phyloP scores from a whole-genome alignment of 1,139 yeast genomes.

The Nakaseomyces glabratus region DNA sequence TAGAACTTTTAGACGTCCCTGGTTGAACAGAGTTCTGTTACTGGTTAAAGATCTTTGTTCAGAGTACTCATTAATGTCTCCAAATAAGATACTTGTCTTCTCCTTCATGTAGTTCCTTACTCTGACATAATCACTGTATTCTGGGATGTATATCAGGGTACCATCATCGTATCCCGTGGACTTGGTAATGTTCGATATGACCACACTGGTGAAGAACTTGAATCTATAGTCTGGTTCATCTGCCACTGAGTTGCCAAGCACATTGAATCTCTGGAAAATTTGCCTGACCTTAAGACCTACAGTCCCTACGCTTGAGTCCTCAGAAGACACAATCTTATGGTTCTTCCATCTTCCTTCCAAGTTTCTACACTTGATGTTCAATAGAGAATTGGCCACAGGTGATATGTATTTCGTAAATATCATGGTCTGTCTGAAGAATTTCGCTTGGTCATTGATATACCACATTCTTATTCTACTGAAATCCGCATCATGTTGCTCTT shows the following conservation, averaged over 20 bases:
- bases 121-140: slow-evolving; percentile 78
- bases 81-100: slow-evolving; percentile 48
- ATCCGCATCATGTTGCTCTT: slow-evolving; percentile 73
- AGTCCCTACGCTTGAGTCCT: slow-evolving; percentile 37
- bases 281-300: slow-evolving; percentile 57
- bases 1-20: slow-evolving; percentile 60
- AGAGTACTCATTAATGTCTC: slow-evolving; percentile 75
- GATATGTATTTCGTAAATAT: slow-evolving; percentile 65
- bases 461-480: slow-evolving; percentile 88
- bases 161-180: slow-evolving; percentile 55
- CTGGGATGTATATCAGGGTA: slow-evolving; percentile 69
- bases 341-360: slow-evolving; percentile 58
- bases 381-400: slow-evolving; percentile 67
- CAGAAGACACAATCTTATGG: slow-evolving; percentile 29
- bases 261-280: slow-evolving; percentile 59
- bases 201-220: slow-evolving; percentile 64
- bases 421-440: slow-evolving; percentile 65
- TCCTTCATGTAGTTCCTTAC: slow-evolving; percentile 62
- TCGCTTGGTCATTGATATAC: slow-evolving; percentile 81
- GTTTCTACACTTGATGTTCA: slow-evolving; percentile 51
- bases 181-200: slow-evolving; percentile 59
- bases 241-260: slow-evolving; percentile 40
- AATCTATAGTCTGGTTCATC: slow-evolving; percentile 75
- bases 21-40: slow-evolving; percentile 57
- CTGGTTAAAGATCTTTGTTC: slow-evolving; percentile 60